Percentiles rank a stretch among this genome's conserved stretches.
Conservation (phyloP, 2,329 filamentous ascomycete genomes). For the Cryphonectria radicalis region DNA sequence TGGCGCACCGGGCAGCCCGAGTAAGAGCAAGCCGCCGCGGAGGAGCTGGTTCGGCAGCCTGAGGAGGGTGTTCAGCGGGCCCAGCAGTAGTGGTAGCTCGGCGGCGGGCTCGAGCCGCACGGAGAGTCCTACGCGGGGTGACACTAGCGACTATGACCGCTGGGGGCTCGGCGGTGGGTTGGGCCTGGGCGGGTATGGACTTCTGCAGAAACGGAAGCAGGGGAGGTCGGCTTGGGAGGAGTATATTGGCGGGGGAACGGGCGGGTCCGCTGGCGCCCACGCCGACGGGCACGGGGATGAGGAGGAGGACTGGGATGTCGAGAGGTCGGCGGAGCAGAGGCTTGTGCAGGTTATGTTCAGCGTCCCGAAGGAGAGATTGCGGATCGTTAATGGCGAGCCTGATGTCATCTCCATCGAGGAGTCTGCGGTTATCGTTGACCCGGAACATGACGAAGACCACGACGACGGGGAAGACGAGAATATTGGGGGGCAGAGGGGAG, state of each 20-base stretch:
- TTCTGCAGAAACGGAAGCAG: conserved; percentile 57
- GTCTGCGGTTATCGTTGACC: conserved; percentile 44
- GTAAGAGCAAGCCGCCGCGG: conserved; percentile 58
- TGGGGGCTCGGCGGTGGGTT: conserved; percentile 47
- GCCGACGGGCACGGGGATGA: conserved; percentile 58
- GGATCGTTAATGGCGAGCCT: conserved; percentile 84
- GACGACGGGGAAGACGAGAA: conserved; percentile 2
- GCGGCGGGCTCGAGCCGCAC: conserved; percentile 28
- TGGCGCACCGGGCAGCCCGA: conserved; percentile 55
- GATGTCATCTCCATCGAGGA: conserved; percentile 47
- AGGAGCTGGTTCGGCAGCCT: conserved; percentile 73
- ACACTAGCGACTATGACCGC: conserved; percentile 50
- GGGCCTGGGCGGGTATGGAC: conserved; percentile 39
- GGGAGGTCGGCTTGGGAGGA: conserved; percentile 55
- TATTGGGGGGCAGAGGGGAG: not conserved
- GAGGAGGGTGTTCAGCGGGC: conserved; percentile 61
- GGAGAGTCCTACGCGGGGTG: conserved; percentile 38
- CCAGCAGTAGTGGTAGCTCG: conserved; percentile 38
- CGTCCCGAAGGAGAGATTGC: conserved; percentile 80
- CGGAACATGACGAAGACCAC: conserved; percentile 36
- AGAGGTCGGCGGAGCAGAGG: conserved; percentile 70
- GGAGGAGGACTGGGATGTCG: conserved; percentile 74
- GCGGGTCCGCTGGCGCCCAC: conserved; percentile 38
- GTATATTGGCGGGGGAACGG: conserved; percentile 30
- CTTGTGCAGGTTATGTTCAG: conserved; percentile 90